Conservation (phyloP, 139 green algal species). For the Zygnema cylindricum region DNA sequence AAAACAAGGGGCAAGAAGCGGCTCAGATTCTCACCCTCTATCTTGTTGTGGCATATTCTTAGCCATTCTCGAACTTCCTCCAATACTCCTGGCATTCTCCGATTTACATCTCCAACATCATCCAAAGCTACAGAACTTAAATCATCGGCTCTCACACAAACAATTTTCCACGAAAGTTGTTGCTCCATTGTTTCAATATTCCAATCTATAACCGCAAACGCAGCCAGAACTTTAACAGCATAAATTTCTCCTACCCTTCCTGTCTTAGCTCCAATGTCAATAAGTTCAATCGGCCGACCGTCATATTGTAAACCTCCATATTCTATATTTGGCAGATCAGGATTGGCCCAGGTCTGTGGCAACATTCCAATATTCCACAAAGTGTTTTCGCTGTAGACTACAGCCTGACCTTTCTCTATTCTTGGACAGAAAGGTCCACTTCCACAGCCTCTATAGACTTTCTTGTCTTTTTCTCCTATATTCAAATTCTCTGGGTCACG, state of each 20-base stretch:
- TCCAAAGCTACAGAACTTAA: neutral
- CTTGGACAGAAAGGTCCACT: neutral
- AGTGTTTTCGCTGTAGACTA: slow-evolving; percentile 14
- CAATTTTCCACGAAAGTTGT: slow-evolving; percentile 35
- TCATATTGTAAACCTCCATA: slow-evolving; percentile 39
- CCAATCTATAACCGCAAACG: slow-evolving; percentile 23
- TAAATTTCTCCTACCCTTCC: slow-evolving; percentile 15
- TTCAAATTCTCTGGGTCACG: neutral
- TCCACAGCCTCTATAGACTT: neutral
- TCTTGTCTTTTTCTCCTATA: neutral
- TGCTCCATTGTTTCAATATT: neutral
- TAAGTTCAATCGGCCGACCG: slow-evolving; percentile 25
- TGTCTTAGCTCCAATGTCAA: slow-evolving; percentile 18
- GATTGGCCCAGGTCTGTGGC: slow-evolving; percentile 36
- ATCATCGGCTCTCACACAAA: neutral
- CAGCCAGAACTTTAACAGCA: slow-evolving; percentile 27
- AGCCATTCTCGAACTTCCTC: slow-evolving; percentile 45
- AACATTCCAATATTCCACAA: slow-evolving; percentile 36
- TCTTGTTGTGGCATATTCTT: neutral
- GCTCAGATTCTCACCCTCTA: no score
- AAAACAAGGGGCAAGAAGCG: no score
- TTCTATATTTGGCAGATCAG: slow-evolving; percentile 21
- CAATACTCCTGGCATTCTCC: slow-evolving; percentile 8
- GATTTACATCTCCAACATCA: slow-evolving; percentile 35
- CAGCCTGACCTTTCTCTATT: neutral